These are phyloP conservation scores for Knufia fluminis DNA, from an alignment of 2,329 filamentous ascomycete species.

Conservation along the genomic window DNA sequence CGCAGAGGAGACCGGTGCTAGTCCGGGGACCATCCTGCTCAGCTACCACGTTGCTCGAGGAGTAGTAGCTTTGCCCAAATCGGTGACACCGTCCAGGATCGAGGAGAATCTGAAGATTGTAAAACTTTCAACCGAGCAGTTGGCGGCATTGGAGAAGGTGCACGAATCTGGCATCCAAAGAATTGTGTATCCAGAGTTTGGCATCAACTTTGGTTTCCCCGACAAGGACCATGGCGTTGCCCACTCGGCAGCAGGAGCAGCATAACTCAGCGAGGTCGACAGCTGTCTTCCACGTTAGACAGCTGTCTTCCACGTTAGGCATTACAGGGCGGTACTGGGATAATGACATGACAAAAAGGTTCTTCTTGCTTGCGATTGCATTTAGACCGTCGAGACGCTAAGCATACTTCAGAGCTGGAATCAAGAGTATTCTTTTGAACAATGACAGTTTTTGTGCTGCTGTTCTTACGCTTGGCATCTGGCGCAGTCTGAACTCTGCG, in stretches of 20 bases:
- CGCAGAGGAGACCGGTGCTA: conserved; percentile 32
- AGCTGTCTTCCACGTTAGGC: neutral
- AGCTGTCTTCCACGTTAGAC: neutral
- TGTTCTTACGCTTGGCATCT: no score
- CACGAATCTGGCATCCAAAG: conserved; percentile 16
- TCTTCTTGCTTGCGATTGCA: no score
- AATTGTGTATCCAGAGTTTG: conserved; percentile 15
- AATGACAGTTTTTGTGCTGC: no score
- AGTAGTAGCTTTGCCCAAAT: conserved; percentile 28
- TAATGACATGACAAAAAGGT: neutral
- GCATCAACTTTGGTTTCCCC: conserved; percentile 16
- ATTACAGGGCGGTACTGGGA: neutral
- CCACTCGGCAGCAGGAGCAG: conserved; percentile 6
- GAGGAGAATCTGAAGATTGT: conserved; percentile 36
- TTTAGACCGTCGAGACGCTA: no score
- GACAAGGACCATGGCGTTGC: conserved; percentile 13
- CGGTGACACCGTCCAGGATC: conserved; percentile 34
- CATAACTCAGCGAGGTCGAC: neutral
- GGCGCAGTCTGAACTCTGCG: no score
- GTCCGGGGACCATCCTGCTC: conserved; percentile 32
- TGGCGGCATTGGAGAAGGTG: conserved; percentile 25
- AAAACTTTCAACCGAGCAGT: conserved; percentile 31
- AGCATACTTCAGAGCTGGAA: no score
- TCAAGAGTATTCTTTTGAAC: no score
- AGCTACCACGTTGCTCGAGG: conserved; percentile 32